Percentiles rank a stretch among this genome's conserved stretches.
phyloP scores from a whole-genome alignment of 306 rosid genomes.

The Comarum palustre region DNA sequence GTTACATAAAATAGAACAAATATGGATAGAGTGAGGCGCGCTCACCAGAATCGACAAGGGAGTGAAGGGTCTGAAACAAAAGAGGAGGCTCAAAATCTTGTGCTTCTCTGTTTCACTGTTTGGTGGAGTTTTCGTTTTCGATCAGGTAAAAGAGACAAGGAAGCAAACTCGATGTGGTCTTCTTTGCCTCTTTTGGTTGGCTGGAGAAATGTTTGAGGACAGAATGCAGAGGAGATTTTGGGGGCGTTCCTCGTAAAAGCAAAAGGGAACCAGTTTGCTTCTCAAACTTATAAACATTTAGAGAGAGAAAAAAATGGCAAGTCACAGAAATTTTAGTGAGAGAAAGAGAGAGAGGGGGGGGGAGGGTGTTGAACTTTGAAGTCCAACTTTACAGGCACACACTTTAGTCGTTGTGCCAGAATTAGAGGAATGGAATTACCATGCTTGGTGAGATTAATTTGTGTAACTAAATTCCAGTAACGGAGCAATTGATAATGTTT shows the following conservation, averaged over 20 bases:
- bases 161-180: neutral
- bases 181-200: slow-evolving; percentile 23
- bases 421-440: neutral
- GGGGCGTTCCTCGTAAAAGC: slow-evolving; percentile 37
- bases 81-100: slow-evolving; percentile 2
- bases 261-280: slow-evolving; percentile 19
- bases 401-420: neutral
- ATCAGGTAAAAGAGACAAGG: slow-evolving; percentile 13
- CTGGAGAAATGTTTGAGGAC: slow-evolving; percentile 4
- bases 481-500: neutral
- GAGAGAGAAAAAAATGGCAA: neutral
- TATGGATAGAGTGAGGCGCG: neutral
- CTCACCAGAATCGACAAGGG: slow-evolving; percentile 33
- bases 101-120: neutral
- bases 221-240: slow-evolving; percentile 22
- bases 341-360: neutral
- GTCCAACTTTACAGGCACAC: slow-evolving; percentile 11
- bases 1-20: neutral
- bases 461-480: neutral
- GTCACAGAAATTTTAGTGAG: slow-evolving; percentile 8
- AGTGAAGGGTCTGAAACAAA: neutral
- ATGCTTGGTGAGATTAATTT: neutral
- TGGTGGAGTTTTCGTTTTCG: slow-evolving; percentile 22
- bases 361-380: neutral
- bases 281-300: slow-evolving; percentile 35